Base-by-base conservation (phyloP, 768 basidiomycete species). In the Kwoniella pini region DNA sequence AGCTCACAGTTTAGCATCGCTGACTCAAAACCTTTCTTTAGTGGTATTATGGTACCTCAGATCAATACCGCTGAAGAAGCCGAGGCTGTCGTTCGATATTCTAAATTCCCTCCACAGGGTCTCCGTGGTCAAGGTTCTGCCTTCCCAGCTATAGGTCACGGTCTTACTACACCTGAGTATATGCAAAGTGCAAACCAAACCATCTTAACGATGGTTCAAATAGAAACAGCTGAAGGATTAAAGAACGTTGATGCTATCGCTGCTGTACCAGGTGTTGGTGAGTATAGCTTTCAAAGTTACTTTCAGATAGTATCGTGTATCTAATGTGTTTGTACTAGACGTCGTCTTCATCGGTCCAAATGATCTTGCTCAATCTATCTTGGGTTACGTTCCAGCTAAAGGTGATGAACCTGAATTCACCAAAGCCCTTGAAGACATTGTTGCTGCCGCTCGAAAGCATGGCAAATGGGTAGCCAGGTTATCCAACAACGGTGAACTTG, bases 191-290 rank as follows among this genome's bases (percentile, higher is more conserved):
- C 87, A 1, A 86, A 88, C 65, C 81, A 85, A 0, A 79, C 80
- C 10, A 72, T 86, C 31, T 63, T 85, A 27, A 81, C 86, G 15
- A 83, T 86, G 79, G 80, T 88, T 0, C 87, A 89, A 76, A 88
- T 89, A 54, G 87, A 88, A 75, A 88, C 81, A 2, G 77, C 70
- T 48, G 84, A 86, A 46, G 87, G 81, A 0, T 81, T 88, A 2
- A 69, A 83, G 49, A 87, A 88, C 56, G 80, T 85, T 4, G 80
- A 84, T 17, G 82, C 82, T 54, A 88, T 89, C 54, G 84, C 83
- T 17, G 76, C 79, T 2, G 85, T 88, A 1, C 84, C 85, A 22
- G 87, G 87, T 1, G 81, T 88, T 70, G 82, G 69, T 70, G 21
- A 62, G 71, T 64, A 10, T n/a, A n/a, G n/a, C n/a, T n/a, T n/a